Evolutionary conservation across 805 yeast species (phyloP), one percentile per base, ranked within the genome.

Genomic region (Hanseniaspora lindneri): DNA sequence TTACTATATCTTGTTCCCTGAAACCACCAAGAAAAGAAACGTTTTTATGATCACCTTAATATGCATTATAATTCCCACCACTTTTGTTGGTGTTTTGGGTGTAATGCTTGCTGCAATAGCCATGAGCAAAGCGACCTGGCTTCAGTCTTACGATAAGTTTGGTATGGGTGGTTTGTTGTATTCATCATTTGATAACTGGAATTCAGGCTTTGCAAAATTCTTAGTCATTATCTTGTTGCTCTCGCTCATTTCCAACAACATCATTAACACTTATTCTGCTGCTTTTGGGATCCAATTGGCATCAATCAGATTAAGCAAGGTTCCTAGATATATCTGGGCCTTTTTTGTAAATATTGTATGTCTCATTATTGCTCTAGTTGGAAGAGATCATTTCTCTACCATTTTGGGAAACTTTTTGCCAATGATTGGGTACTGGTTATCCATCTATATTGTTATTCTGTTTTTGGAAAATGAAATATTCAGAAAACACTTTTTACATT

Each of bases 351-450:
- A 86, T 13, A 73, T 69, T 1, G 65, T 82, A 20, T 82, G 79
- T 57, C 67, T 83, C 53, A 76, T 80, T 3, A 74, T 85, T 60
- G 79, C 94, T 1, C 65, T 84, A 51, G 88, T 75, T 20, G 95
- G 95, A 10, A 72, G 81, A 56, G 66, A 80, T 59, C 78, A 79
- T 55, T 81, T 86, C 60, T 70, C 84, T 50, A 70, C 76, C 2
- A 83, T 86, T 52, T 66, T 85, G 55, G 77, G 85, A 10, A 85
- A 85, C 58, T 85, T 85, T 64, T 67, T 85, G 57, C 95, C 95
- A 9, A 85, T 85, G 95, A 74, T 85, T 51, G 94, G 94, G 1
- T 85, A 85, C 65, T 85, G 95, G 95, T 75, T 83, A 49, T 76
- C 88, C 51, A 83, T 85, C 66, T 86, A 85, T 61, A 75, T 80